Base-by-base conservation (phyloP, 495 filamentous ascomycete genomes). In the Penicillium antarcticum region DNA sequence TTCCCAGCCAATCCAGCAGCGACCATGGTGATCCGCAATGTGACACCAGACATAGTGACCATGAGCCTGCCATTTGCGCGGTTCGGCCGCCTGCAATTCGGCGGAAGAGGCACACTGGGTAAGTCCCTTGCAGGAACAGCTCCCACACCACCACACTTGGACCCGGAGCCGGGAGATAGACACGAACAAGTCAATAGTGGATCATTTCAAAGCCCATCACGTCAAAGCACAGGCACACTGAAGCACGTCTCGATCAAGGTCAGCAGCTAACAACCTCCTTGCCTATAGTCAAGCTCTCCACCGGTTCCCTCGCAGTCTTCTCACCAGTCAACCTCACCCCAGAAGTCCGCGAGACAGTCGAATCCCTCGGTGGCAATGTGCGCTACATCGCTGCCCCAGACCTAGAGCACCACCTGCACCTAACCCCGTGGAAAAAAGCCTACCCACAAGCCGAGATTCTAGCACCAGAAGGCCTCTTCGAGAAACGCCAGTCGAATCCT, bases 391-490 rank as follows among this genome's bases (percentile, higher is more conserved):
- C 91, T 10, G 91, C 92, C 4, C 79, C 84, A 16, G 94, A 97
- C 63, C 80, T 91, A 16, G 87, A 96, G 70, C 94, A 97, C 69
- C 92, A 98, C 77, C 87, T 97, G 63, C 91, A 89, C 72, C 62
- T 97, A 14, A 84, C 86, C 1, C 71, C 87, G 11, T 98, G 94
- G 95, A 82, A 87, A 51, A 69, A 78, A 14, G 89, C 81, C 5
- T 98, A 79, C 66, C 91, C 91, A 0, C 56, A 78, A 17, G 91
- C 94, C 7, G 80, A 83, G 48, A 78, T 98, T 35, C 79, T 97
- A 56, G 92, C 85, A 0, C 88, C 89, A 5, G 88, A 95, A 60
- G 92, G 92, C 0, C 80, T 98, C 3, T 83, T 80, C 39, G 92
- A 92, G 73, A 95, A 96, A 72, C 85, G 92, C 4, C 79, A 82